These are phyloP conservation scores for Symbiodinium pilosum DNA, from an alignment of 73 alveolate genomes.

Conservation along the genomic window DNA sequence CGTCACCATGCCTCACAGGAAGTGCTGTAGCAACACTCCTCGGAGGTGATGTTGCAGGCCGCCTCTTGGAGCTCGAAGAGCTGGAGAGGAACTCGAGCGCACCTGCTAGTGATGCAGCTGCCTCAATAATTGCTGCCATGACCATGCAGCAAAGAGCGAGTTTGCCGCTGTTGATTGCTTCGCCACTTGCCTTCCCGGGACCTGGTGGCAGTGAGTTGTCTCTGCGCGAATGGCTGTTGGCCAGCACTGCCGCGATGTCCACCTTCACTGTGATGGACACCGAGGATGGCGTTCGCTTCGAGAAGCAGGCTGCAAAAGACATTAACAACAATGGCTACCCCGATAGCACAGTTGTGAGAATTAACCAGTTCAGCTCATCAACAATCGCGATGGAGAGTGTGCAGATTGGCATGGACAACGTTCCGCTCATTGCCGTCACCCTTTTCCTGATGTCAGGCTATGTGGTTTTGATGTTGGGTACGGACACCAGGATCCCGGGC, in stretches of 20 bases:
- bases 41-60: background rate
- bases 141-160: background rate
- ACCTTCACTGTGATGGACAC: constrained; percentile 4
- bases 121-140: background rate
- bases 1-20: constrained; percentile 2
- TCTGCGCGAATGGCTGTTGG: background rate
- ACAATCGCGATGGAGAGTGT: constrained; percentile 26
- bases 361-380: constrained; percentile 26
- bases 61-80: background rate
- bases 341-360: background rate
- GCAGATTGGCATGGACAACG: constrained; percentile 21
- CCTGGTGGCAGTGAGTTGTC: background rate
- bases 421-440: constrained; percentile 12
- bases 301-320: constrained; percentile 11
- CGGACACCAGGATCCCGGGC: constrained; percentile 21
- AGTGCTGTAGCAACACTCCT: background rate
- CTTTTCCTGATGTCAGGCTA: background rate
- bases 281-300: constrained; percentile 18
- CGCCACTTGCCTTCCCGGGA: background rate
- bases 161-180: background rate
- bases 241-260: constrained; percentile 26
- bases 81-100: background rate
- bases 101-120: background rate
- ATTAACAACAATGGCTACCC: constrained; percentile 17
- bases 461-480: constrained; percentile 16